Conservation (phyloP, 768 basidiomycete genomes). For the Hygrophorus russula region DNA sequence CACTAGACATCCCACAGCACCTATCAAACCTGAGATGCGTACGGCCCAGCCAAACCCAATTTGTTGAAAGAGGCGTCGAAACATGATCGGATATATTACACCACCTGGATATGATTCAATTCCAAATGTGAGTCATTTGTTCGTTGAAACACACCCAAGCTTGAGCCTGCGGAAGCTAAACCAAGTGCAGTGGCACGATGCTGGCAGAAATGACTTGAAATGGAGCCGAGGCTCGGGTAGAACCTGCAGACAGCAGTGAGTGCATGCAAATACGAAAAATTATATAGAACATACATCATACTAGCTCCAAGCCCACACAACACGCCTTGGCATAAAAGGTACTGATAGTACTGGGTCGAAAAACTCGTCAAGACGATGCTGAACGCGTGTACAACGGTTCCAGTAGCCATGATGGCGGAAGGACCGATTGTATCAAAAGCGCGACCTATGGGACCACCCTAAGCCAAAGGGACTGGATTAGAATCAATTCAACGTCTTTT, state of each 20-base stretch:
- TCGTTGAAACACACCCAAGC: constrained; percentile 32
- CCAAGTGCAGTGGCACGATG: constrained; percentile 67
- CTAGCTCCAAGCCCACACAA: constrained; percentile 58
- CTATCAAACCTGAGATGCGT: constrained; percentile 42
- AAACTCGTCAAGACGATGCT: constrained; percentile 55
- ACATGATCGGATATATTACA: constrained; percentile 56
- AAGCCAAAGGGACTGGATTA: not conserved
- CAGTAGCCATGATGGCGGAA: constrained; percentile 36
- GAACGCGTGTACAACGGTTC: constrained; percentile 34
- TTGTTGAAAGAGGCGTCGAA: constrained; percentile 40
- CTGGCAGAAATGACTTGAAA: constrained; percentile 53
- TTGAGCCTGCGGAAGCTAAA: constrained; percentile 59
- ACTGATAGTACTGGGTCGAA: constrained; percentile 46
- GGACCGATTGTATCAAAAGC: constrained; percentile 55
- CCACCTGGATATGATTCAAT: constrained; percentile 33
- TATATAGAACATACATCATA: constrained; percentile 37
- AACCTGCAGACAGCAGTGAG: constrained; percentile 31
- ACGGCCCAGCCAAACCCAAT: constrained; percentile 57
- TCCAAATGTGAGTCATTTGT: not conserved
- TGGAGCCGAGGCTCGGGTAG: constrained; percentile 56
- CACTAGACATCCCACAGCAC: constrained; percentile 33
- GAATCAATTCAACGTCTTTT: not conserved
- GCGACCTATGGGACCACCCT: constrained; percentile 56
- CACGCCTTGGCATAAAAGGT: constrained; percentile 50
- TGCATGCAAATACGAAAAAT: constrained; percentile 3